phyloP scores from a whole-genome alignment of 139 green algal species.

The Chlamydomonas schloesseri region DNA sequence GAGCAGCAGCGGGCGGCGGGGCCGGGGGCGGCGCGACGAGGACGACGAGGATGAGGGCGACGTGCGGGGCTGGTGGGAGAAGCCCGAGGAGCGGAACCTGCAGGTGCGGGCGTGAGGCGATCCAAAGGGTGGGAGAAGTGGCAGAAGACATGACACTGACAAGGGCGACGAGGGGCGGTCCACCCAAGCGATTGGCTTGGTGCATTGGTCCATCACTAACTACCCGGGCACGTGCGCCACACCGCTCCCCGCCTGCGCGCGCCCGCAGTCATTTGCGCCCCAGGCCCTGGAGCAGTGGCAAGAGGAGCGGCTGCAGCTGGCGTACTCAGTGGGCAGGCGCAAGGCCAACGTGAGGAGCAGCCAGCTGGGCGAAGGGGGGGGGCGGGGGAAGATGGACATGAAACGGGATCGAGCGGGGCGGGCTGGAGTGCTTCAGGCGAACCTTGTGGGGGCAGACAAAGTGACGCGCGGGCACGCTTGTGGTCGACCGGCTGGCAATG shows the following conservation, averaged over 20 bases:
- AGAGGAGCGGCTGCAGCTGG: conserved; percentile 32
- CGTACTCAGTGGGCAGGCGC: conserved; percentile 2
- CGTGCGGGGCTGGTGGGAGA: conserved; percentile 49
- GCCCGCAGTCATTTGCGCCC: not conserved
- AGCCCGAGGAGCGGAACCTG: conserved; percentile 37
- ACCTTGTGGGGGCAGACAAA: no score
- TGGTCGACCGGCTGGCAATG: not conserved
- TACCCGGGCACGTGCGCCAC: no score
- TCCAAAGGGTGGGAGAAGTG: not conserved
- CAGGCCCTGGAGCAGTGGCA: conserved; percentile 30
- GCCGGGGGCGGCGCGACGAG: not conserved
- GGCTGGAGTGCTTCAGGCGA: not conserved
- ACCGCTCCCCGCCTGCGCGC: no score
- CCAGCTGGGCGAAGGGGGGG: not conserved
- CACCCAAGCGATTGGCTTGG: no score
- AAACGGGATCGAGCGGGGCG: no score
- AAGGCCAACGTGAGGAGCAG: conserved; percentile 35
- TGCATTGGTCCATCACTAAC: no score
- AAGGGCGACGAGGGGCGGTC: no score
- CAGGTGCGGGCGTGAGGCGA: not conserved
- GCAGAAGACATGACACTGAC: no score
- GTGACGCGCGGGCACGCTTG: not conserved
- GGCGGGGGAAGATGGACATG: not conserved
- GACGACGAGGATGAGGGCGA: conserved; percentile 33
- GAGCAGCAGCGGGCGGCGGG: not conserved